phyloP scores from a whole-genome alignment of 345 rosid genomes.

The Litchi chinensis region DNA sequence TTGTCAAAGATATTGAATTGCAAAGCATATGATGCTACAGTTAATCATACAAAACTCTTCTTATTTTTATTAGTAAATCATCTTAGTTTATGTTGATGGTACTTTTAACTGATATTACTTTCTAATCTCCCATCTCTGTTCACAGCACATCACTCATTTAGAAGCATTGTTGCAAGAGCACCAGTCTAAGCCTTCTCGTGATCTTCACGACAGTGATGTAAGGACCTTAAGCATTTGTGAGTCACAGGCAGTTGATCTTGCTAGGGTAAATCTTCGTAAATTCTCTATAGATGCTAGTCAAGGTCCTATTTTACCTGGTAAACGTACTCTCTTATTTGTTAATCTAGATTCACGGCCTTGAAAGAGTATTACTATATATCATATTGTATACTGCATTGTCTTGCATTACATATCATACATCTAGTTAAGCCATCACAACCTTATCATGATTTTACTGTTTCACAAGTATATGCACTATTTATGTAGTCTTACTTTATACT shows the following conservation, averaged over 20 bases:
- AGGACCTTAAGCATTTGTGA: constrained; percentile 76
- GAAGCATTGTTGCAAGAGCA: constrained; percentile 69
- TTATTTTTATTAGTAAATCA: constrained; percentile 5
- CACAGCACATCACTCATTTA: constrained; percentile 64
- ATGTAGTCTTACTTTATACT: not conserved
- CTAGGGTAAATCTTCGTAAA: constrained; percentile 57
- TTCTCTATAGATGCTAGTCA: constrained; percentile 5
- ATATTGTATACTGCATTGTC: not conserved
- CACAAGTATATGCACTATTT: not conserved
- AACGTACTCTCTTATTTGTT: constrained; percentile 1
- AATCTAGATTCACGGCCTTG: not conserved
- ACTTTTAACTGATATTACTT: constrained; percentile 26
- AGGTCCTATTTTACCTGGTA: constrained; percentile 10
- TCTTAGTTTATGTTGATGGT: constrained; percentile 6
- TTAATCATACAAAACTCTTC: constrained; percentile 38
- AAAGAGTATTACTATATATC: constrained; percentile 4
- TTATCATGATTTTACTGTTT: not conserved
- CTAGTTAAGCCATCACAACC: not conserved
- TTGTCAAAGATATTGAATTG: constrained; percentile 68
- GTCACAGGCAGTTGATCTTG: constrained; percentile 56
- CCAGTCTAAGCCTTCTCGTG: constrained; percentile 53
- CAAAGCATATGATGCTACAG: constrained; percentile 82
- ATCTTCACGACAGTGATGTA: constrained; percentile 79
- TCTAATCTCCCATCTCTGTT: not conserved
- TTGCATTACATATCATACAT: constrained; percentile 1